Conservation (phyloP, 1,139 yeast genomes). For the Pichia sp. region DNA sequence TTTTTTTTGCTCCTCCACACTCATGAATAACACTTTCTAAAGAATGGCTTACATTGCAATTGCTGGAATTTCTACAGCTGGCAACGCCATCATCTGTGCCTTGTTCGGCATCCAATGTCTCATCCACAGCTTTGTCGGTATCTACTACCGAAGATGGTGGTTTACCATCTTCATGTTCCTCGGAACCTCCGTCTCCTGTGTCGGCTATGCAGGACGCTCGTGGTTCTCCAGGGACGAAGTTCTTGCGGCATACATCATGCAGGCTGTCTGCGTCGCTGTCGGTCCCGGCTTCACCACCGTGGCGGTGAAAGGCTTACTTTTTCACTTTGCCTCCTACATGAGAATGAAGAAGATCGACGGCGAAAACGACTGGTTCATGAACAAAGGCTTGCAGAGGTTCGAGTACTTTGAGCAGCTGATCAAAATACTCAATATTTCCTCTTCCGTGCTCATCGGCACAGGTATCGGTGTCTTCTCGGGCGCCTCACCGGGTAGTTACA, state of each 20-base stretch:
- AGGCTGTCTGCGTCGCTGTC: constrained; percentile 4
- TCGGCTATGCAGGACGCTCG: constrained; percentile 8
- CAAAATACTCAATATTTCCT: background rate
- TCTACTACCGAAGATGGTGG: constrained; percentile 1
- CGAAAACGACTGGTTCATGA: background rate
- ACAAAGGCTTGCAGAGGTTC: background rate
- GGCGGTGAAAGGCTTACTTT: background rate
- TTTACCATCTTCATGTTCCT: background rate
- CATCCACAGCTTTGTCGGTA: background rate
- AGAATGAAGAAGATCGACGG: background rate
- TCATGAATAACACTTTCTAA: too few relatives aligned
- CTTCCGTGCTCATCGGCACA: constrained; percentile 1
- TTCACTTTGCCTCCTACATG: background rate
- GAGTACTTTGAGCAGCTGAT: background rate
- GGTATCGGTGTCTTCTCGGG: constrained; percentile 6
- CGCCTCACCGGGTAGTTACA: background rate
- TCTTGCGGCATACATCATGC: background rate
- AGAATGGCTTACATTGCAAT: constrained; percentile 1
- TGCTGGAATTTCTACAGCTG: background rate
- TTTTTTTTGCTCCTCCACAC: too few relatives aligned
- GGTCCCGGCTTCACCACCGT: constrained; percentile 4
- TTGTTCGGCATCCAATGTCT: constrained; percentile 1
- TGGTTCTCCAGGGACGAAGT: background rate
- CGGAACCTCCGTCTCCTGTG: background rate
- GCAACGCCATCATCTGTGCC: background rate